Percentiles rank a stretch among this genome's conserved stretches.
Evolutionary conservation across 805 yeast genomes (phyloP).

Genomic region (Komagataella phaffii): DNA sequence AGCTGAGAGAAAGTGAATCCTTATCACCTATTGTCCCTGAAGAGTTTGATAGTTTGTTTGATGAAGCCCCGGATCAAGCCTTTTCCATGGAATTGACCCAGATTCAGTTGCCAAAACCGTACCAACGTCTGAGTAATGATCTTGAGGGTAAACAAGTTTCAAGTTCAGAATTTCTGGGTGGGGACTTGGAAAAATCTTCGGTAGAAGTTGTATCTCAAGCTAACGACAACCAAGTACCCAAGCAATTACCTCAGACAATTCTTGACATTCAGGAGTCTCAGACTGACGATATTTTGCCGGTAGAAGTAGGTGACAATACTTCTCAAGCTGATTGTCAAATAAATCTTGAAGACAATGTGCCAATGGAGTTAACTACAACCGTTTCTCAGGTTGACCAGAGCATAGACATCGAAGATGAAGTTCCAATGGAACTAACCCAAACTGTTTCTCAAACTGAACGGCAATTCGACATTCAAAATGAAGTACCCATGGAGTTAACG

Average conservation of each 20-base stretch:
- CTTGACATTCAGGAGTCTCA: not conserved
- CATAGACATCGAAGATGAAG: not conserved
- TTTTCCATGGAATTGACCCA: slow-evolving; percentile 8
- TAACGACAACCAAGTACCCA: not conserved
- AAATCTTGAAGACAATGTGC: not conserved
- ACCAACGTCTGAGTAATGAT: not conserved
- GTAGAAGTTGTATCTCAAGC: not conserved
- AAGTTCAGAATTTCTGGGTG: slow-evolving; percentile 1
- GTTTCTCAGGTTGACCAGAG: not conserved
- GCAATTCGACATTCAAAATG: not conserved
- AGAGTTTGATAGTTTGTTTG: slow-evolving; percentile 1
- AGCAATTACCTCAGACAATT: slow-evolving; percentile 1
- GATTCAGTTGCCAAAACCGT: not conserved
- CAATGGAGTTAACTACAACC: not conserved
- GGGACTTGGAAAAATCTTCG: not conserved
- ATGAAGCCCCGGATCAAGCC: slow-evolving; percentile 3
- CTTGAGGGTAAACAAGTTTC: not conserved
- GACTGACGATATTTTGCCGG: slow-evolving; percentile 7
- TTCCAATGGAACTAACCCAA: not conserved
- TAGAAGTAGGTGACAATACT: slow-evolving; percentile 13
- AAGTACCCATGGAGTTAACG: not conserved
- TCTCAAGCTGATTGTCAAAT: not conserved
- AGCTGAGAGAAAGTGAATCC: slow-evolving; percentile 1
- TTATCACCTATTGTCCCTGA: not conserved
- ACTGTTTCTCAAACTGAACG: not conserved